Conservation (phyloP, 1,284 basidiomycete species). For the Termitomyces sp. region DNA sequence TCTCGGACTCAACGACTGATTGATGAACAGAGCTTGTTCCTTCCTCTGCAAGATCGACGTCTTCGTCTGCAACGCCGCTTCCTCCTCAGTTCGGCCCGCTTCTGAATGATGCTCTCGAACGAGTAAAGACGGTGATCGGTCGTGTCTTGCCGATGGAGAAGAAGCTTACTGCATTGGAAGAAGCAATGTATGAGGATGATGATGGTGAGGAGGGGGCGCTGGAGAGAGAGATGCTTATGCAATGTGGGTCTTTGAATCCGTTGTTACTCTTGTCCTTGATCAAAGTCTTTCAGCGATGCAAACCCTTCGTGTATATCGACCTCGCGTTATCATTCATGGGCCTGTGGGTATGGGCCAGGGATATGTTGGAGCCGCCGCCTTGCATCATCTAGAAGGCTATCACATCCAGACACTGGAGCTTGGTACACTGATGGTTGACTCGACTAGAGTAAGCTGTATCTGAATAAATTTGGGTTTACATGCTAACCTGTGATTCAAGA, state of each 20-base stretch:
- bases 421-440: conserved; percentile 85
- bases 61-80: conserved; percentile 81
- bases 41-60: conserved; percentile 87
- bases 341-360: conserved; percentile 84
- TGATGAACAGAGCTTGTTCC: conserved; percentile 74
- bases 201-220: conserved; percentile 66
- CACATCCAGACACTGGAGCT: conserved; percentile 94
- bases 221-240: conserved; percentile 80
- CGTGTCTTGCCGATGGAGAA: conserved; percentile 71
- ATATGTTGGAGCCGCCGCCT: conserved; percentile 84
- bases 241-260: conserved; percentile 50
- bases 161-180: conserved; percentile 80
- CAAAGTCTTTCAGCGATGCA: conserved; percentile 70
- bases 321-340: conserved; percentile 85
- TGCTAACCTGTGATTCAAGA: conserved; percentile 42
- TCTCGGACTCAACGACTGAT: conserved; percentile 6
- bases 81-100: conserved; percentile 86
- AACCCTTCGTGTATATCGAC: conserved; percentile 85
- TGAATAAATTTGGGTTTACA: neutral
- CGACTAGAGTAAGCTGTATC: conserved; percentile 64
- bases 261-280: conserved; percentile 7
- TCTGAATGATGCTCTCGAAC: conserved; percentile 64
- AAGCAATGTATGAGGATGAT: conserved; percentile 88
- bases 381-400: conserved; percentile 95
- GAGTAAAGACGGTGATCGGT: conserved; percentile 66